Base-by-base conservation (phyloP, 768 basidiomycete genomes). In the Tulasnella sp. region DNA sequence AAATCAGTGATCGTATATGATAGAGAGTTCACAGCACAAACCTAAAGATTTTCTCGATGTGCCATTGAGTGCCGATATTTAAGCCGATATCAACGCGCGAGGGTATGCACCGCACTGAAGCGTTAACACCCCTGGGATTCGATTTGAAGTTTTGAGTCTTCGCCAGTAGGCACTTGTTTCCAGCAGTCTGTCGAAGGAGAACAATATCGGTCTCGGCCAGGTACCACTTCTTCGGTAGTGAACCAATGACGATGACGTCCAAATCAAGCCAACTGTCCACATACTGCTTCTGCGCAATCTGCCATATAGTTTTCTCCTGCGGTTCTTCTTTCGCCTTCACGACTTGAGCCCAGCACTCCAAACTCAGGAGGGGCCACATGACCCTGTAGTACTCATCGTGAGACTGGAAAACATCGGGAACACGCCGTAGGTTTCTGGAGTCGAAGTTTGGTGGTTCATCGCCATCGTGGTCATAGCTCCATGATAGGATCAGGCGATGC, bases 261-360 rank as follows among this genome's bases (percentile, higher is more conserved):
- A 96, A 66, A 63, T 96, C 88, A 38, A 91, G 66, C 76, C 87
- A 97, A 60, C 86, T 82, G 66, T 92, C 88, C 7, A 81, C 78
- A 67, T 81, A 87, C 61, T 79, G 79, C 17, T 87, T 82, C 15
- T 80, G 79, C 25, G 73, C 75, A 43, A 98, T 76, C 60, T 80
- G 83, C 70, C 81, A 82, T 24, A 77, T 73, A 1, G 70, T 68
- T 4, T 82, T 77, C 4, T 64, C 58, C 48, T 72, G 74, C 7
- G 60, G 62, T 57, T 85, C 83, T 52, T 87, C 83, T 67, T 88
- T 90, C 3, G 89, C 82, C 63, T 88, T 81, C 7, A 76, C 66
- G 22, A 94, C 78, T 67, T 94, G 90, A 27, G 85, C 81, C 93
- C 96, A 97, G 62, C 88, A 83, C 71, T 99, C 96, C 60, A 88